These are phyloP conservation scores for Cicer pinnatifidum DNA, from an alignment of 306 rosid species.

Conservation along the genomic window DNA sequence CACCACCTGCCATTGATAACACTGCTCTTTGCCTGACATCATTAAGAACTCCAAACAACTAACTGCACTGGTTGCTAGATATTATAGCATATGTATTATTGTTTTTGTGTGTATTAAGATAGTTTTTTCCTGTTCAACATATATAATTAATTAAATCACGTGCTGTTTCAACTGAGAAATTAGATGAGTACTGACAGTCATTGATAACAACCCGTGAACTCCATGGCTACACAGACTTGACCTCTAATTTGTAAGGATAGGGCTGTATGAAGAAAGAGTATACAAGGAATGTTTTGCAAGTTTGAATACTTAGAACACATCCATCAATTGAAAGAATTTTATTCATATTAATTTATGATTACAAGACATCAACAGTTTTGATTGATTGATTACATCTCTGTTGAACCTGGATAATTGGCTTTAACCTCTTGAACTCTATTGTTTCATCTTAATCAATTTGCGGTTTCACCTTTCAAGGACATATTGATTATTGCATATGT, in stretches of 20 bases:
- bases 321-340: neutral
- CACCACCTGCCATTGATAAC: neutral
- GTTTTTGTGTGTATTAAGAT: slow-evolving; percentile 1
- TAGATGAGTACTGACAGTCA: neutral
- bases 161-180: slow-evolving; percentile 1
- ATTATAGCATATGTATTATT: slow-evolving; percentile 9
- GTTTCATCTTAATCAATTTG: slow-evolving; percentile 24
- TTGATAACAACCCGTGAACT: neutral
- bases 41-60: neutral
- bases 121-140: neutral
- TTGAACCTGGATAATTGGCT: slow-evolving; percentile 32
- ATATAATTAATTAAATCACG: neutral
- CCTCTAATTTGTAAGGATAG: too few relatives aligned
- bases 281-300: too few relatives aligned
- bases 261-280: too few relatives aligned
- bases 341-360: neutral
- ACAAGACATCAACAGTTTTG: neutral
- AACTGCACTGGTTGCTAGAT: slow-evolving; percentile 16
- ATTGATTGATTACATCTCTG: neutral
- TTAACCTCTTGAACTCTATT: slow-evolving; percentile 24
- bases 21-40: slow-evolving; percentile 24
- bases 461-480: neutral
- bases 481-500: slow-evolving; percentile 14
- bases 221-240: neutral
- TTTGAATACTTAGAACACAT: neutral